Evolutionary conservation across 2,329 filamentous ascomycete genomes (phyloP).

Genomic region (Pseudovirgaria hyperparasitica): DNA sequence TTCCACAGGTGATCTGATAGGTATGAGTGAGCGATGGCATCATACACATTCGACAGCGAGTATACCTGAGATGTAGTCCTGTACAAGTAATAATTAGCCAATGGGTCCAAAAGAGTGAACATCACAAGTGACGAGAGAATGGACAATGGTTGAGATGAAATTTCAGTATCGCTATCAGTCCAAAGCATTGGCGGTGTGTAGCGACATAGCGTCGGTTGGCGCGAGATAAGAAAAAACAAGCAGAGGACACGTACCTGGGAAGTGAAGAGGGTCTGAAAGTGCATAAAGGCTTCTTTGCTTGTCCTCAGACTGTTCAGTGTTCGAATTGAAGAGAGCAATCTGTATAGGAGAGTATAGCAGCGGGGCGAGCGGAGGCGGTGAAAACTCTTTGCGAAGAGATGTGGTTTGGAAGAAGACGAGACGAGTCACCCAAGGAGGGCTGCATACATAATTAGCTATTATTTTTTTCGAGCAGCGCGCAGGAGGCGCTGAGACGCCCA

Average conservation of each 20-base stretch:
- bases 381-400: too few species aligned
- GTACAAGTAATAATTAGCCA: slow-evolving; percentile 21
- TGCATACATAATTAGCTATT: too few species aligned
- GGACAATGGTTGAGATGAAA: background rate
- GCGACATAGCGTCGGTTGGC: slow-evolving; percentile 1
- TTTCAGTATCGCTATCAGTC: background rate
- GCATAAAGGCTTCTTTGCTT: too few species aligned
- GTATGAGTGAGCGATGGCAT: slow-evolving; percentile 12
- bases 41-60: slow-evolving; percentile 4
- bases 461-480: too few species aligned
- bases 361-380: too few species aligned
- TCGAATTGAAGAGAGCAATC: too few species aligned
- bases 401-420: too few species aligned
- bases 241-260: slow-evolving; percentile 33
- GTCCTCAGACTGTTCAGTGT: too few species aligned
- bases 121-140: slow-evolving; percentile 6
- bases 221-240: slow-evolving; percentile 1
- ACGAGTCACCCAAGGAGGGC: too few species aligned
- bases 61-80: slow-evolving; percentile 54
- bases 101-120: slow-evolving; percentile 5
- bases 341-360: too few species aligned
- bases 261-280: slow-evolving; percentile 38
- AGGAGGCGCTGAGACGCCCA: too few species aligned
- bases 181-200: too few species aligned
- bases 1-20: slow-evolving; percentile 52